Percentiles rank a stretch among this genome's conserved stretches.
Evolutionary conservation across 441 rosid species (phyloP).

Genomic region (Pelargonium australe): DNA sequence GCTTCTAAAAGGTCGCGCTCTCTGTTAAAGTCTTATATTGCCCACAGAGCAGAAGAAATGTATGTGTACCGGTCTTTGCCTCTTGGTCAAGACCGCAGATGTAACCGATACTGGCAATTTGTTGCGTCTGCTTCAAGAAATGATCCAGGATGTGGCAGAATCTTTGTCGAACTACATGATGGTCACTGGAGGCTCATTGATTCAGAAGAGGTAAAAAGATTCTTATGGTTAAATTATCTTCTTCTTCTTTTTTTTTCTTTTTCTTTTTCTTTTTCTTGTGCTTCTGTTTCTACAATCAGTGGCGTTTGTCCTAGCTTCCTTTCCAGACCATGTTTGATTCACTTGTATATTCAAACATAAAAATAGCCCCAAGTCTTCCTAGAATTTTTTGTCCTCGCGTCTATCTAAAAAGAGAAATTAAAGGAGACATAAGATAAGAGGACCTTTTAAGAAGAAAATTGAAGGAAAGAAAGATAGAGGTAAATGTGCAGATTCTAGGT

Average conservation of each 20-base stretch:
- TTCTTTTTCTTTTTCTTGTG: neutral
- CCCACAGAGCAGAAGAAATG: slow-evolving; percentile 74
- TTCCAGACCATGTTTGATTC: too few species aligned
- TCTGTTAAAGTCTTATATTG: slow-evolving; percentile 58
- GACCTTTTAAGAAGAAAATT: too few species aligned
- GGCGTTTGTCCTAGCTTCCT: slow-evolving; percentile 1
- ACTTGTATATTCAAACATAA: too few species aligned
- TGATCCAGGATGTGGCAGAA: slow-evolving; percentile 83
- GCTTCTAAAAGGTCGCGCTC: slow-evolving; percentile 65
- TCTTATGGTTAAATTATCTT: neutral
- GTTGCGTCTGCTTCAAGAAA: slow-evolving; percentile 56
- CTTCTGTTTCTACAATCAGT: neutral
- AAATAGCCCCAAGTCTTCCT: too few species aligned
- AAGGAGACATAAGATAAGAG: too few species aligned
- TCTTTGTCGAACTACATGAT: slow-evolving; percentile 63
- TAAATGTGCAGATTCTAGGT: too few species aligned
- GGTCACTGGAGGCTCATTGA: slow-evolving; percentile 76
- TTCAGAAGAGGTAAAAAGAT: slow-evolving; percentile 51
- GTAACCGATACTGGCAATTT: slow-evolving; percentile 79
- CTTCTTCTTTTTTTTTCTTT: neutral
- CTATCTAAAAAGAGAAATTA: too few species aligned
- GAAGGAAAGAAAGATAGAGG: too few species aligned
- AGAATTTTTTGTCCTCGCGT: too few species aligned
- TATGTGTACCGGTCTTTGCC: slow-evolving; percentile 73
- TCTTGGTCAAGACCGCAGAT: slow-evolving; percentile 79